These are phyloP conservation scores for Brasilioporus rufonigricans DNA, from an alignment of 768 basidiomycete genomes.

Conservation along the genomic window DNA sequence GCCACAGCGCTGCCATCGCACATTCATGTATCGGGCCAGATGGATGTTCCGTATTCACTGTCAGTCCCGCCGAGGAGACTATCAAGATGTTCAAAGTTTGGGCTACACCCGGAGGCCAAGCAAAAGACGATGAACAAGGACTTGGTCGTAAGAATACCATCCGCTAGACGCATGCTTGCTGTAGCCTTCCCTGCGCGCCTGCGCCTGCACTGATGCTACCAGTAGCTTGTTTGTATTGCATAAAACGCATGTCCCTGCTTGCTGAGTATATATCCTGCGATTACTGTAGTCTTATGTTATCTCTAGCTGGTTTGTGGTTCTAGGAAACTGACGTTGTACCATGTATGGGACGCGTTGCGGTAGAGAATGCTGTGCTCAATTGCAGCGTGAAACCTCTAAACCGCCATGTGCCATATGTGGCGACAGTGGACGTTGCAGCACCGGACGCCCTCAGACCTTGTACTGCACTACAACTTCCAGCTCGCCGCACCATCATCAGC, in stretches of 20 bases:
- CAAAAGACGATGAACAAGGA: slow-evolving; percentile 20
- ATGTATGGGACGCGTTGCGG: not conserved
- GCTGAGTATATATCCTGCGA: slow-evolving; percentile 9
- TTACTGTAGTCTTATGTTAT: slow-evolving; percentile 10
- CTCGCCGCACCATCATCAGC: not conserved
- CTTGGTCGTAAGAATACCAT: slow-evolving; percentile 24
- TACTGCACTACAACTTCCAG: not conserved
- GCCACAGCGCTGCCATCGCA: slow-evolving; percentile 53
- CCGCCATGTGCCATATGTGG: too few relatives aligned
- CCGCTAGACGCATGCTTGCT: slow-evolving; percentile 18
- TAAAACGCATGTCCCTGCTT: not conserved
- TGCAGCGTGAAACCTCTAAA: too few relatives aligned
- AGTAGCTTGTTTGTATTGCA: slow-evolving; percentile 5
- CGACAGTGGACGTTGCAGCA: too few relatives aligned
- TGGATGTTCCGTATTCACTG: slow-evolving; percentile 61
- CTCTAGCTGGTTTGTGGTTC: not conserved
- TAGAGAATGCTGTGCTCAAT: not conserved
- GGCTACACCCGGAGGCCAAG: slow-evolving; percentile 29
- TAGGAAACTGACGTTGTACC: not conserved
- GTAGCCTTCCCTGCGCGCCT: not conserved
- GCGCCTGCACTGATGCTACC: slow-evolving; percentile 8
- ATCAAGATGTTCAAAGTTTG: slow-evolving; percentile 77
- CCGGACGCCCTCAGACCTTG: too few relatives aligned
- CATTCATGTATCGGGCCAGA: slow-evolving; percentile 65
- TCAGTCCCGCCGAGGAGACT: slow-evolving; percentile 61